A percentile compares a stretch with the other conserved stretches of the same genome.
phyloP scores from a whole-genome alignment of 768 basidiomycete species.

The Calocybe indica region DNA sequence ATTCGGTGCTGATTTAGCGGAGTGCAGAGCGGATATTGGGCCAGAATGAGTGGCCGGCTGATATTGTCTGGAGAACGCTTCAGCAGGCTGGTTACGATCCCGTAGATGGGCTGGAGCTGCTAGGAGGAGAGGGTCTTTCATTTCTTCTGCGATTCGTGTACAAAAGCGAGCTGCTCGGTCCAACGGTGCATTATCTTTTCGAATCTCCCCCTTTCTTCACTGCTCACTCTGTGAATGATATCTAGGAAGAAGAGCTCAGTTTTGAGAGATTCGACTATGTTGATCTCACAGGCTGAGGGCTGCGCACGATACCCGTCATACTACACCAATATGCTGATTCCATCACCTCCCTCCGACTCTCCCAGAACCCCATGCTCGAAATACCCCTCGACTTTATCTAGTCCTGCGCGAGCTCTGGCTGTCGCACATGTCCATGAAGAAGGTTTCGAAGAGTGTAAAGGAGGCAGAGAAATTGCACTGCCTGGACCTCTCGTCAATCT shows the following conservation, averaged over 20 bases:
- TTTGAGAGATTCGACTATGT: conserved; percentile 72
- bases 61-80: conserved; percentile 76
- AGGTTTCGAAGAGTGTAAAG: conserved; percentile 79
- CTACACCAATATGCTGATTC: conserved; percentile 80
- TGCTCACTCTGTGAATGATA: conserved; percentile 18
- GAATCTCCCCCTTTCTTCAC: not conserved
- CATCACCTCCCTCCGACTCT: conserved; percentile 82
- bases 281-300: conserved; percentile 73
- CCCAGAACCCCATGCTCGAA: conserved; percentile 93
- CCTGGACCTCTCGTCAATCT: conserved; percentile 87
- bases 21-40: conserved; percentile 74
- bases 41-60: conserved; percentile 76
- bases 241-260: conserved; percentile 70
- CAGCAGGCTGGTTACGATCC: conserved; percentile 87
- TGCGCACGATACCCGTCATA: conserved; percentile 85
- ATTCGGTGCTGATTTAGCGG: not conserved
- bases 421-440: conserved; percentile 91
- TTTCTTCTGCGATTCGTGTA: conserved; percentile 90
- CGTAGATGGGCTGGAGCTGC: conserved; percentile 69
- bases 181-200: conserved; percentile 39
- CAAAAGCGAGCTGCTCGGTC: conserved; percentile 69
- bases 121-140: conserved; percentile 72
- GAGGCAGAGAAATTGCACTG: conserved; percentile 68
- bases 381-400: conserved; percentile 96
- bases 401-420: conserved; percentile 85